Evolutionary conservation across 495 filamentous ascomycete species (phyloP).

Genomic region (Penicillium psychrofluorescens): DNA sequence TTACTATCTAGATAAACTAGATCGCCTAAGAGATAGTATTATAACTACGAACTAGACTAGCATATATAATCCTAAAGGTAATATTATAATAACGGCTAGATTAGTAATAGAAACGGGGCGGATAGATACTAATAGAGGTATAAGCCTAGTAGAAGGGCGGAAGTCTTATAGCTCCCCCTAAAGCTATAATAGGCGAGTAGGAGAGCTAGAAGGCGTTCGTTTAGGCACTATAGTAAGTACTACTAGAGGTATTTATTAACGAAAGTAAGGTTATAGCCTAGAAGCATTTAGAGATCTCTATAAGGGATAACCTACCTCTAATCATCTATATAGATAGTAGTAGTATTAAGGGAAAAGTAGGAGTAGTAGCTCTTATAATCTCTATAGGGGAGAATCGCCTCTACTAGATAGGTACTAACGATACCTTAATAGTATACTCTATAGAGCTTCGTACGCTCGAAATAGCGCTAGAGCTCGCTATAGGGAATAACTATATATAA

Average conservation of each 20-base stretch:
- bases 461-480: no score
- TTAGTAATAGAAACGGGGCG: neutral
- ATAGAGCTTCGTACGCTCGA: no score
- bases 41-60: conserved; percentile 1
- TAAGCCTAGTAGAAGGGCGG: neutral
- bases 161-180: conserved; percentile 5
- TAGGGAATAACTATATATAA: no score
- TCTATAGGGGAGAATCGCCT: no score
- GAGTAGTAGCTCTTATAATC: no score
- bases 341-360: no score
- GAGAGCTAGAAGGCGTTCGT: conserved; percentile 12
- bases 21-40: conserved; percentile 1
- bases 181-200: conserved; percentile 1
- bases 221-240: conserved; percentile 6
- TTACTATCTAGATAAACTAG: conserved; percentile 3
- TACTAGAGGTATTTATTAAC: conserved; percentile 6
- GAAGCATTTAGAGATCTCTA: no score
- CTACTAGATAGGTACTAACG: no score
- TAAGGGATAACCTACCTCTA: no score
- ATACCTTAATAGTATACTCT: no score
- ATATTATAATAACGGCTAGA: neutral
- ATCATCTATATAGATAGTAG: no score
- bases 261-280: no score
- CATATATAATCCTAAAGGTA: neutral
- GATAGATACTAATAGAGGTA: conserved; percentile 7